phyloP scores from a whole-genome alignment of 169 alveolate species.

The Perkinsus olseni region DNA sequence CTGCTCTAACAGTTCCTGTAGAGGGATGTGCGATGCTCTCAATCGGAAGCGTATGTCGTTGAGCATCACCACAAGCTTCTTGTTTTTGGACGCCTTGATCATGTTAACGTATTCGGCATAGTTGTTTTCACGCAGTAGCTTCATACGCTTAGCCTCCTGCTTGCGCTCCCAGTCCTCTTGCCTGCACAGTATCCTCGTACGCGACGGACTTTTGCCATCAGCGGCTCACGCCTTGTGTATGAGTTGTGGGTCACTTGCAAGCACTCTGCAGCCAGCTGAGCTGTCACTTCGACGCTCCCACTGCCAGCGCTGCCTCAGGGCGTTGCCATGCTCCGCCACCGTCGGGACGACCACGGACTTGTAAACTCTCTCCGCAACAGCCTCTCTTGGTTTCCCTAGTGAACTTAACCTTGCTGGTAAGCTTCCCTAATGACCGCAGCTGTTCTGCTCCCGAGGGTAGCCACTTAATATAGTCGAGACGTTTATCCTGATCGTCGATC shows the following conservation, averaged over 20 bases:
- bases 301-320: neutral
- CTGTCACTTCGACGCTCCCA: neutral
- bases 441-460: neutral
- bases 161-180: neutral
- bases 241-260: neutral
- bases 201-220: neutral
- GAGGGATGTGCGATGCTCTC: neutral
- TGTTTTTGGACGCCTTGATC: slow-evolving; percentile 65
- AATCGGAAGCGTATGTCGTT: neutral
- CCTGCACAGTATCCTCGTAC: neutral
- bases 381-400: neutral
- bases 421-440: neutral
- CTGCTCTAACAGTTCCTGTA: slow-evolving; percentile 62
- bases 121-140: slow-evolving; percentile 56
- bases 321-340: neutral
- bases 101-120: slow-evolving; percentile 59
- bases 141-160: slow-evolving; percentile 6
- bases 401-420: neutral
- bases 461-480: neutral
- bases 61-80: slow-evolving; percentile 40
- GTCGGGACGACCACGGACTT: neutral
- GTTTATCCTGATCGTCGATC: neutral
- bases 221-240: neutral
- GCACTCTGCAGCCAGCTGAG: neutral
- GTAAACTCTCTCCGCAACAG: neutral